Evolutionary conservation across 129 eudicot species (phyloP), one percentile per base, ranked within the genome.

Genomic region (Cynara cardunculus): DNA sequence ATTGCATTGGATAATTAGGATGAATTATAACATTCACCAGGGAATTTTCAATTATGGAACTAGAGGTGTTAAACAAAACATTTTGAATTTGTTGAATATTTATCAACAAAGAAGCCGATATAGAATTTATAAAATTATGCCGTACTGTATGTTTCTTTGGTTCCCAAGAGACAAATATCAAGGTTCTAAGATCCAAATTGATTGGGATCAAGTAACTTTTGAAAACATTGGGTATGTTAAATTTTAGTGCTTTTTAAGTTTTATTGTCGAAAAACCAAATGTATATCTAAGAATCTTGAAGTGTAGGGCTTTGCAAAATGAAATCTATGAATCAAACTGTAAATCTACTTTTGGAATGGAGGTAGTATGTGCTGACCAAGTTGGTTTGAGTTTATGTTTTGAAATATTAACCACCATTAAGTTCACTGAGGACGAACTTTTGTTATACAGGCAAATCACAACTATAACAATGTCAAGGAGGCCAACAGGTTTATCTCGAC

Each of bases 401-500:
- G 73, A 25, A 65, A 62, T 22, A 14, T 41, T 0, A 9, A 32
- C 32, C 53, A 31, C 13, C 34, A 61, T 25, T 32, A 61, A 41
- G 49, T 39, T 68, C 13, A 32, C 6, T 32, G 24, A 28, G 49
- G 69, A 28, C 12, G 25, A 25, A n/a, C 77, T 39, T 71, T 13
- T 72, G 25, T 46, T 10, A 32, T 82, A 80, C 85, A 88, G 87
- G 84, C 49, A 69, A 24, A 13, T 27, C 31, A 32, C 7, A 35
- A 56, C 81, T 14, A 71, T 11, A 82, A 82, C 73, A 25, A 91
- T 91, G 98, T 91, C 94, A 70, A 91, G 97, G 70, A 88, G 97
- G 87, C 86, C 97, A 7, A 56, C 84, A 25, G 85, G 85, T 76
- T 76, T 91, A 67, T 66, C 92, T 76, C 89, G 98, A 16, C 91